Evolutionary conservation across 1,284 basidiomycete species (phyloP), one percentile per base, ranked within the genome.

Genomic region (Blastosporella zonata): DNA sequence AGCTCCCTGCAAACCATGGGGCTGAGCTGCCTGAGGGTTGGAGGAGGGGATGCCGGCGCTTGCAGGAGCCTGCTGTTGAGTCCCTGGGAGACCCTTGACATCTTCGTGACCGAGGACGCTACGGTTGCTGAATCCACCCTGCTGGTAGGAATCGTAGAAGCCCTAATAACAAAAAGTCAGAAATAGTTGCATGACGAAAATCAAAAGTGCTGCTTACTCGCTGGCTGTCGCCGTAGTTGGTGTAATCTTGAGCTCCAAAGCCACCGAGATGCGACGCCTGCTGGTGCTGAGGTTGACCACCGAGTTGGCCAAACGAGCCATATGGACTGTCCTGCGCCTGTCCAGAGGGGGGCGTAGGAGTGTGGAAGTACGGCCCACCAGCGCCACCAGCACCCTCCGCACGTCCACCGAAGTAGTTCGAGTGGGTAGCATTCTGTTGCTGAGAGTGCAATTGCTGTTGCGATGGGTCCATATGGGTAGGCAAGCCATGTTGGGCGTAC

Each of bases 71-170:
- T 71, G 75, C 55, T 81, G 82, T 57, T 84, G 82, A 34, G 74
- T 69, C 9, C 73, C 71, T 13, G 81, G 73, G 21, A 86, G 69
- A 38, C 78, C 76, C 64, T 90, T 90, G 55, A 82, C 73, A 47
- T 89, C 87, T 35, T 89, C 87, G 47, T 88, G 83, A 20, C 74
- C 73, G 3, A 87, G 71, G n/a, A 75, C 73, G 51, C 74, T 79
- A 20, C 87, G 75, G 49, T 73, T 77, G 25, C 76, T 74, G 54
- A 88, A 88, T 20, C 72, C 75, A 29, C 73, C 68, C 55, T 78
- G 79, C 49, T 79, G 83, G 58, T 89, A 89, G 7, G 79, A 77
- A 35, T 89, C 87, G 61, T 89, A 90, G 66, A 88, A 87, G 54
- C 78, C 78, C 82, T 86, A 56, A 18, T 55, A 53, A 33, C n/a